Conservation (phyloP, 164 flowering plant genomes). For the Brasenia schreberi region DNA sequence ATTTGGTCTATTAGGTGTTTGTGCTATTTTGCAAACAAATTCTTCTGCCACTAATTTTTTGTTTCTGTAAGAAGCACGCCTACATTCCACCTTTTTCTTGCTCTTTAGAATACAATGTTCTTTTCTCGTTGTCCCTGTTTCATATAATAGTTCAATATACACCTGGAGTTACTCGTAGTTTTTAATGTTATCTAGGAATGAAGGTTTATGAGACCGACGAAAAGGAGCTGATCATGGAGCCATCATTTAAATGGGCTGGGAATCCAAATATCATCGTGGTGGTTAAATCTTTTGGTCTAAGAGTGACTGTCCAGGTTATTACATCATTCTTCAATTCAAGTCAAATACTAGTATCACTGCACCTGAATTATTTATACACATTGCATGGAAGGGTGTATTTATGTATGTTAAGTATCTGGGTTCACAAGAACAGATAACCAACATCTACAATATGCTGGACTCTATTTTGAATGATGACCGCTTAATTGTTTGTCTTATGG, state of each 20-base stretch:
- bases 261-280: constrained; percentile 75
- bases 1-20: too few relatives aligned
- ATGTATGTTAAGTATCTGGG: too few relatives aligned
- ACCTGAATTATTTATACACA: neutral
- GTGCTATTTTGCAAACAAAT: too few relatives aligned
- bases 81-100: too few relatives aligned
- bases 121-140: too few relatives aligned
- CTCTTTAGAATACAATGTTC: too few relatives aligned
- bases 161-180: neutral
- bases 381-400: neutral
- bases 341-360: constrained; percentile 1
- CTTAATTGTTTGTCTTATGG: neutral
- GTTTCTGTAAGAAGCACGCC: too few relatives aligned
- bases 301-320: constrained; percentile 37
- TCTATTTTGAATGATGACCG: too few relatives aligned
- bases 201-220: constrained; percentile 85
- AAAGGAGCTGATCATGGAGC: constrained; percentile 96
- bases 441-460: too few relatives aligned
- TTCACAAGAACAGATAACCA: neutral
- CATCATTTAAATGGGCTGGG: constrained; percentile 82
- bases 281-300: constrained; percentile 78
- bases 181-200: constrained; percentile 44
- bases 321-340: neutral
- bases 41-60: too few relatives aligned
- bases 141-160: too few relatives aligned